Evolutionary conservation across 306 rosid species (phyloP).

Genomic region (Cajanus cajan): DNA sequence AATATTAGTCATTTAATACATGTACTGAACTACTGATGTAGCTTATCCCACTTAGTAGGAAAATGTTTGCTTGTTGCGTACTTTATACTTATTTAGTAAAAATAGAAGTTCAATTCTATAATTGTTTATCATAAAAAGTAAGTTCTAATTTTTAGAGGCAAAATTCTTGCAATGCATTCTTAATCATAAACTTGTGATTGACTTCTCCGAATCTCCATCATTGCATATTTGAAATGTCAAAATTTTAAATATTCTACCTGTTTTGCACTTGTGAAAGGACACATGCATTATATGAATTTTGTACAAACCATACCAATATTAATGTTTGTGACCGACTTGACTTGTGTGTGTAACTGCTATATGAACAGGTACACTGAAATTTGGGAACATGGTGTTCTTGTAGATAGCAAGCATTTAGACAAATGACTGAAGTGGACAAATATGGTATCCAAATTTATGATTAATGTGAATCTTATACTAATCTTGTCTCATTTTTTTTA

Average conservation of each 20-base stretch:
- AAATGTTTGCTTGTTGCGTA: neutral
- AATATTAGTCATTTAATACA: neutral
- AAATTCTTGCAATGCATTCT: neutral
- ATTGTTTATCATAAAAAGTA: neutral
- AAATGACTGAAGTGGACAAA: conserved; percentile 31
- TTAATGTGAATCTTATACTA: neutral
- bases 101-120: neutral
- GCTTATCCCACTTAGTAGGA: too few species aligned
- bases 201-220: too few species aligned
- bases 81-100: neutral
- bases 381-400: conserved; percentile 72
- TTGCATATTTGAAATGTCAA: neutral
- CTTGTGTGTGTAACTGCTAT: neutral
- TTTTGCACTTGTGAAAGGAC: neutral
- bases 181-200: neutral
- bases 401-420: conserved; percentile 51
- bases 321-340: neutral
- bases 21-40: neutral
- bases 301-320: neutral
- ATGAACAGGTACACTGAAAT: conserved; percentile 60
- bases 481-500: neutral
- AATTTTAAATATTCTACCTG: neutral
- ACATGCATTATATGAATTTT: neutral
- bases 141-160: neutral
- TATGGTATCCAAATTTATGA: neutral